Percentiles rank a stretch among this genome's conserved stretches.
phyloP scores from a whole-genome alignment of 768 basidiomycete genomes.

The Dioszegia aurantiaca region DNA sequence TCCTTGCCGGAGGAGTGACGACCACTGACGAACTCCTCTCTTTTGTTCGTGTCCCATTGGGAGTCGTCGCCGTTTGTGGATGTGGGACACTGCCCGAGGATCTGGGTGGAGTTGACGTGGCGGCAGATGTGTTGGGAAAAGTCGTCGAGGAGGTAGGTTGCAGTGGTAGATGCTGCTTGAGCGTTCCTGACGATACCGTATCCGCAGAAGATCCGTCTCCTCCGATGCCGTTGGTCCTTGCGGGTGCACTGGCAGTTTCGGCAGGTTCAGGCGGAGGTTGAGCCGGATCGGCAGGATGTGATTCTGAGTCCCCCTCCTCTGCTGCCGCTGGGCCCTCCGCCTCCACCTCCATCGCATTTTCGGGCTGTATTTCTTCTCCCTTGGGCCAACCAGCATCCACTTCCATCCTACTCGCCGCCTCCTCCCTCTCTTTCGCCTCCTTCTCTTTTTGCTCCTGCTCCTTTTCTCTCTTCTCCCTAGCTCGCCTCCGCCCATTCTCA shows the following conservation, averaged over 20 bases:
- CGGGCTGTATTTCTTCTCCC: neutral
- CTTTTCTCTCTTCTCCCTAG: slow-evolving; percentile 4
- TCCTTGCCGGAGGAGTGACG: neutral
- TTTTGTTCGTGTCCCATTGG: neutral
- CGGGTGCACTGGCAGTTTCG: slow-evolving; percentile 13
- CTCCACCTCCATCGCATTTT: neutral
- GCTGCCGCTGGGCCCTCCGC: neutral
- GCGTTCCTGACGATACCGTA: no score
- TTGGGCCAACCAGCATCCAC: neutral
- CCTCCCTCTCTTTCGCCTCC: neutral
- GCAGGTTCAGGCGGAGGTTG: slow-evolving; percentile 9
- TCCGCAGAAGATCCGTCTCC: no score
- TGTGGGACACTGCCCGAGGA: neutral
- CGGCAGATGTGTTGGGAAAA: neutral
- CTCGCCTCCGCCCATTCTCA: slow-evolving; percentile 8
- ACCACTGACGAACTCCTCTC: slow-evolving; percentile 2
- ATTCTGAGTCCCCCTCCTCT: neutral
- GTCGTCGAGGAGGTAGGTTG: neutral
- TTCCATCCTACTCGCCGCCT: slow-evolving; percentile 1
- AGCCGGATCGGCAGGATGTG: slow-evolving; percentile 10
- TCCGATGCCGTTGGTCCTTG: no score
- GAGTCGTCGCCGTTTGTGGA: no score
- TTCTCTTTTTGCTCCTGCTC: neutral
- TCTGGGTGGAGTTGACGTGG: neutral
- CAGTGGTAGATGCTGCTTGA: no score